Evolutionary conservation across 768 basidiomycete genomes (phyloP).

Genomic region (Lepiota venenata): DNA sequence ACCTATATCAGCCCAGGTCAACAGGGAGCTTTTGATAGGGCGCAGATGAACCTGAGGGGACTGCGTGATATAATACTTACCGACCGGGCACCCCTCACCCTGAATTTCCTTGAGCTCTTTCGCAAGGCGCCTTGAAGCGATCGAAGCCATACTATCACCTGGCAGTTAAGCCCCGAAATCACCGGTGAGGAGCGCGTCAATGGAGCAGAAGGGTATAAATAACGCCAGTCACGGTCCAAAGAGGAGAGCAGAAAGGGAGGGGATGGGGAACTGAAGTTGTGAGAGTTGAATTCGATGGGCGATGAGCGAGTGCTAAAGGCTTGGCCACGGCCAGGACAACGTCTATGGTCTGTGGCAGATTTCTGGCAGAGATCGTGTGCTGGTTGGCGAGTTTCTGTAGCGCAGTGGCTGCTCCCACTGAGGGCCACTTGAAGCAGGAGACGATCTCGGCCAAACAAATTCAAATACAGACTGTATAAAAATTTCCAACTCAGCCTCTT

Average conservation of each 20-base stretch:
- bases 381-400: no score
- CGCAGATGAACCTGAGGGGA: not conserved
- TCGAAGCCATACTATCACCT: constrained; percentile 46
- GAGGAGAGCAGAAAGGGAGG: not conserved
- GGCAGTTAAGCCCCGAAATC: not conserved
- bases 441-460: constrained; percentile 25
- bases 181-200: not conserved
- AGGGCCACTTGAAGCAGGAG: no score
- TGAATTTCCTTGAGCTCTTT: constrained; percentile 73
- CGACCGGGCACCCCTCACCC: constrained; percentile 62
- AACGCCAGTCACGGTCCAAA: not conserved
- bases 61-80: constrained; percentile 29
- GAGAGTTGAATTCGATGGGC: not conserved
- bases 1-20: constrained; percentile 35
- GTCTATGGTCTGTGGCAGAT: no score
- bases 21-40: not conserved
- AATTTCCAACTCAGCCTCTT: not conserved
- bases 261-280: not conserved
- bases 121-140: constrained; percentile 58
- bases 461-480: constrained; percentile 35
- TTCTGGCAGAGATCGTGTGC: no score
- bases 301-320: not conserved
- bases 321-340: no score
- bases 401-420: no score
- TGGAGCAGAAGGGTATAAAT: not conserved